Conservation (phyloP, 768 basidiomycete genomes). For the Pleurotus sapidus region DNA sequence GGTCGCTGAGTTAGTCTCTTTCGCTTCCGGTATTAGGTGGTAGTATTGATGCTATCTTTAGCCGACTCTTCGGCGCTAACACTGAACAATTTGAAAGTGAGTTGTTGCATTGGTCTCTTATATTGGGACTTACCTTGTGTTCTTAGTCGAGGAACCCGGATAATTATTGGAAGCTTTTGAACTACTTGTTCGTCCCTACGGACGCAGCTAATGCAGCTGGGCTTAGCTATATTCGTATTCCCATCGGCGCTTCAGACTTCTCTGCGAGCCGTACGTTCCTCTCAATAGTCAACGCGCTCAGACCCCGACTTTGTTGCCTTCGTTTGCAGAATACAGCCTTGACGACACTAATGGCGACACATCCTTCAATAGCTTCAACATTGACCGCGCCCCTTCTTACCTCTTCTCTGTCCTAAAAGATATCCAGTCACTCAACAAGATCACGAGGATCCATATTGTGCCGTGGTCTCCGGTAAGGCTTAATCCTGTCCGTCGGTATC, state of each 20-base stretch:
- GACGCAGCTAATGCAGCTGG: conserved; percentile 65
- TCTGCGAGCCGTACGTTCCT: conserved; percentile 45
- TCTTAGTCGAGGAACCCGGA: conserved; percentile 43
- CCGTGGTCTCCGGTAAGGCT: conserved; percentile 73
- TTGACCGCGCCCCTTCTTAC: conserved; percentile 56
- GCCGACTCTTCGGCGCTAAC: conserved; percentile 70
- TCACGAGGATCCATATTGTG: conserved; percentile 51
- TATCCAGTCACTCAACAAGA: conserved; percentile 54
- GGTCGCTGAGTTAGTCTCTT: conserved; percentile 47
- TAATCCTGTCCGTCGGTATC: neutral
- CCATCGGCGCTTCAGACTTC: conserved; percentile 75
- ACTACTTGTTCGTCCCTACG: conserved; percentile 58
- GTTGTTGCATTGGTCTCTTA: neutral
- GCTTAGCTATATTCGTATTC: conserved; percentile 64
- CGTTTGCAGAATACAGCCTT: conserved; percentile 54
- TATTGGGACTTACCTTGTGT: neutral
- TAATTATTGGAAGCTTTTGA: conserved; percentile 58
- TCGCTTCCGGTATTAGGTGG: neutral
- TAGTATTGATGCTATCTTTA: conserved; percentile 18
- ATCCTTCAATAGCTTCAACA: conserved; percentile 53
- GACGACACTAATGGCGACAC: conserved; percentile 65
- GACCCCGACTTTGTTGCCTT: conserved; percentile 1
- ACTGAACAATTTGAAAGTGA: conserved; percentile 65
- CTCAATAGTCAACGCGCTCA: neutral
- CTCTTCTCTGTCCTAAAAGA: conserved; percentile 63